These are phyloP conservation scores for Nannochloris sp. DNA, from an alignment of 139 green algal species.

Conservation along the genomic window DNA sequence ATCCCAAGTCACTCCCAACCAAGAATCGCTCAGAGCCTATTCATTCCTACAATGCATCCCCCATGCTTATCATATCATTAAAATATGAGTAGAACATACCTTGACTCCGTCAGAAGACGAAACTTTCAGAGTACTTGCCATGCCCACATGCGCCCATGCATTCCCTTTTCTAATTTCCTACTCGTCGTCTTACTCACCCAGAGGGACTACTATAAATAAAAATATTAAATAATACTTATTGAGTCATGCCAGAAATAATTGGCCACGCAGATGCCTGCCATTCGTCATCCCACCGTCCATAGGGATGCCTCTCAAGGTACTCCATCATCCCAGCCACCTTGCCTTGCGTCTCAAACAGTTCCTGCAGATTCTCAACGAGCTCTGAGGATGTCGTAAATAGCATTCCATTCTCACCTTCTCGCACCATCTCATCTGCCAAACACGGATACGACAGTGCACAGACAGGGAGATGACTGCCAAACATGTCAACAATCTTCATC, in stretches of 20 bases:
- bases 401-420: constrained; percentile 58
- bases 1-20: background rate
- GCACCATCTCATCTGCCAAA: constrained; percentile 71
- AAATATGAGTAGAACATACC: background rate
- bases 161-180: no score
- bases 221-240: no score
- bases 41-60: background rate
- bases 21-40: background rate
- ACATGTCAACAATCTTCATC: constrained; percentile 99
- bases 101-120: constrained; percentile 69
- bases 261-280: no score
- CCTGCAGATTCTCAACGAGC: constrained; percentile 50
- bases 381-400: constrained; percentile 57
- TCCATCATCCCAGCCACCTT: no score
- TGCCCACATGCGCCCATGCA: background rate
- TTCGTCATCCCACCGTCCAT: no score
- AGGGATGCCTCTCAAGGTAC: no score
- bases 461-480: constrained; percentile 84
- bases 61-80: background rate
- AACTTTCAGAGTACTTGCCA: constrained; percentile 68
- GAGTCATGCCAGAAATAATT: no score
- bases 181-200: no score
- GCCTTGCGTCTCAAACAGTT: constrained; percentile 28
- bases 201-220: no score
- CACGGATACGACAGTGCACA: constrained; percentile 70